A percentile compares a stretch with the other conserved stretches of the same genome.
Conservation (phyloP, 805 yeast species). For the Danielia oregonensis region DNA sequence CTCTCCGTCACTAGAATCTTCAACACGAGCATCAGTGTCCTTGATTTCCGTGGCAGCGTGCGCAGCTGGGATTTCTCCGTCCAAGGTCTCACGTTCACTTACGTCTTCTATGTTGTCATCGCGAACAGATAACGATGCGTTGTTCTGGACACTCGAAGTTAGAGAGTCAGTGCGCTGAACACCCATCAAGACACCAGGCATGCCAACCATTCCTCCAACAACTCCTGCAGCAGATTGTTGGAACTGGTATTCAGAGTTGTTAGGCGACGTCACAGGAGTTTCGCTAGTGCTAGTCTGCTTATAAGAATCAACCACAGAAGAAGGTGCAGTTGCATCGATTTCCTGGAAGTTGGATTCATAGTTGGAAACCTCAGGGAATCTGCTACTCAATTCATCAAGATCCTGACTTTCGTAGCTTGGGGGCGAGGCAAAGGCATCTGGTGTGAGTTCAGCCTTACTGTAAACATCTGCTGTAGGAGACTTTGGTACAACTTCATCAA, state of each 20-base stretch:
- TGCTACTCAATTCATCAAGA: constrained; percentile 10
- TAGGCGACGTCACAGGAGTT: constrained; percentile 48
- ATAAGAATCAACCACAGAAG: constrained; percentile 29
- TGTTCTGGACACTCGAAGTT: constrained; percentile 88
- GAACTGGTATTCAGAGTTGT: constrained; percentile 46
- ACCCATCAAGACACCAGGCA: constrained; percentile 43
- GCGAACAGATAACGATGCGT: constrained; percentile 86
- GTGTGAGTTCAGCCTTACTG: neutral
- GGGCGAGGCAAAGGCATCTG: constrained; percentile 1
- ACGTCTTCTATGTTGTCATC: constrained; percentile 54
- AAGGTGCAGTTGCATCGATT: constrained; percentile 31
- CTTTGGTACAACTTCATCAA: constrained; percentile 25
- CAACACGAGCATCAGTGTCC: constrained; percentile 11
- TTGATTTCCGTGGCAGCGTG: constrained; percentile 4
- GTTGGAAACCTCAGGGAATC: constrained; percentile 34
- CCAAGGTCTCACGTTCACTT: constrained; percentile 42
- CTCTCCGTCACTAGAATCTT: constrained; percentile 34
- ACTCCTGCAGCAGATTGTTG: constrained; percentile 30
- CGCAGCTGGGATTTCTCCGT: constrained; percentile 7
- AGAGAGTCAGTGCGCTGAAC: constrained; percentile 71
- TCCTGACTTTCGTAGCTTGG: constrained; percentile 13
- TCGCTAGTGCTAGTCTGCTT: constrained; percentile 28
- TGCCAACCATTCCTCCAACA: constrained; percentile 39
- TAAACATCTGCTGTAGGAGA: too few species aligned
- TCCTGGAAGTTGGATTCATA: constrained; percentile 18